Conservation (phyloP, 148 eudicot species). For the Cornus controversa region DNA sequence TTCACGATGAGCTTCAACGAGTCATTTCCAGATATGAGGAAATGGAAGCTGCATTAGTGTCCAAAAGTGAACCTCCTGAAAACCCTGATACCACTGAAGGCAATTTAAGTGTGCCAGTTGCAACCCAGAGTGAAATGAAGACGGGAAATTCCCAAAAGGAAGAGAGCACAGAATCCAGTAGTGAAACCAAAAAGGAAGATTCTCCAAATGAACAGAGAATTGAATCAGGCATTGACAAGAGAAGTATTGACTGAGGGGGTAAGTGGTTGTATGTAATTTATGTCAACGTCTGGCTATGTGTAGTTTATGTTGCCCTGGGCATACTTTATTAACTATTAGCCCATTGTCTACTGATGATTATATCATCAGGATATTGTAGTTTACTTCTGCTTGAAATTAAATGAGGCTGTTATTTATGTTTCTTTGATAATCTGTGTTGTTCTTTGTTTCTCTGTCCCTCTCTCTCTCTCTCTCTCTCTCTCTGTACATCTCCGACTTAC, state of each 20-base stretch:
- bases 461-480: too few relatives aligned
- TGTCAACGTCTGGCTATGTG: not conserved
- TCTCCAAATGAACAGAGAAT: slow-evolving; percentile 2
- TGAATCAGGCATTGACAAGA: slow-evolving; percentile 3
- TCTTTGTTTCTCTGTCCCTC: too few relatives aligned
- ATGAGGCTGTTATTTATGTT: too few relatives aligned
- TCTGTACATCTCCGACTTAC: too few relatives aligned
- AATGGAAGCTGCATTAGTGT: slow-evolving; percentile 38
- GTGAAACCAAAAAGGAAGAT: slow-evolving; percentile 8
- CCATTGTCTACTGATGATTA: not conserved
- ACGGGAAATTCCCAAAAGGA: slow-evolving; percentile 12
- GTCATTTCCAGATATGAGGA: slow-evolving; percentile 64
- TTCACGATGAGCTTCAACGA: slow-evolving; percentile 85
- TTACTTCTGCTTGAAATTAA: too few relatives aligned
- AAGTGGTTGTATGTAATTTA: not conserved
- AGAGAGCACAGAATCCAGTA: slow-evolving; percentile 16
- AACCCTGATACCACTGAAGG: slow-evolving; percentile 16
- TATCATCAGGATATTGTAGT: too few relatives aligned
- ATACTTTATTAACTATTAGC: not conserved
- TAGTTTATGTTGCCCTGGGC: not conserved
- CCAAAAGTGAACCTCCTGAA: slow-evolving; percentile 25
- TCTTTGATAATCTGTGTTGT: too few relatives aligned
- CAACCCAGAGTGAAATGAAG: slow-evolving; percentile 13
- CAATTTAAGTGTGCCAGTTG: slow-evolving; percentile 12
- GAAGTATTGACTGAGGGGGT: not conserved